A percentile compares a stretch with the other conserved stretches of the same genome.
phyloP scores from a whole-genome alignment of 208 protist genomes.

The Acanthamoeba triangularis region DNA sequence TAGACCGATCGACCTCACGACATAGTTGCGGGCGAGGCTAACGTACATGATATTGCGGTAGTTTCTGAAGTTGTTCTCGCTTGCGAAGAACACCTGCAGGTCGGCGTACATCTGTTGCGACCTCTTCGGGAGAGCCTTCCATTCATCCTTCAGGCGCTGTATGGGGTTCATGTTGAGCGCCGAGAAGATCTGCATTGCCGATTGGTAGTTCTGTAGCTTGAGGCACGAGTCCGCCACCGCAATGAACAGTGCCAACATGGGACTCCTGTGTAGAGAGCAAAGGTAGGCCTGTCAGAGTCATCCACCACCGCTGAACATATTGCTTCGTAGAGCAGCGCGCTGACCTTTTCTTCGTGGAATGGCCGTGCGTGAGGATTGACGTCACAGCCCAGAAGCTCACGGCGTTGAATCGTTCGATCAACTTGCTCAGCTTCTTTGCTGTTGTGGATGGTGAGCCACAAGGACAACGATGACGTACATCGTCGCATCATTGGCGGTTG shows the following conservation, averaged over 20 bases:
- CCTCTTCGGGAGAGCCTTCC: constrained; percentile 54
- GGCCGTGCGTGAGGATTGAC: constrained; percentile 64
- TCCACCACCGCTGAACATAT: too few species aligned
- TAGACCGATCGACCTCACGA: neutral
- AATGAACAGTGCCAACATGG: constrained; percentile 59
- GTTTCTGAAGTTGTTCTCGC: constrained; percentile 67
- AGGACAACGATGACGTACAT: neutral
- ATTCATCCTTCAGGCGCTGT: constrained; percentile 47
- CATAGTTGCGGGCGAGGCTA: neutral
- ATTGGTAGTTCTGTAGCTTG: constrained; percentile 71
- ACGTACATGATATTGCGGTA: constrained; percentile 48
- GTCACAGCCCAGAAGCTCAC: constrained; percentile 75
- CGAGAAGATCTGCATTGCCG: constrained; percentile 75
- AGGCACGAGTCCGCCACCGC: constrained; percentile 40
- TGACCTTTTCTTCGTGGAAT: constrained; percentile 50
- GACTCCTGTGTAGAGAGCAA: neutral
- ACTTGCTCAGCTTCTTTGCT: constrained; percentile 50
- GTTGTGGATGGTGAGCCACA: neutral
- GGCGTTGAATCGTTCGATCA: constrained; percentile 73
- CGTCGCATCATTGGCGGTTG: neutral
- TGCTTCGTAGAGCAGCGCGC: too few species aligned
- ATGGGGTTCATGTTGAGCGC: constrained; percentile 71
- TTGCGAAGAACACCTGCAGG: neutral
- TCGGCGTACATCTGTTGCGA: constrained; percentile 61
- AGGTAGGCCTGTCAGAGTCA: neutral